Evolutionary conservation across 192 early-diverging fungal genomes (phyloP).

Genomic region (Entomortierella chlamydospora): DNA sequence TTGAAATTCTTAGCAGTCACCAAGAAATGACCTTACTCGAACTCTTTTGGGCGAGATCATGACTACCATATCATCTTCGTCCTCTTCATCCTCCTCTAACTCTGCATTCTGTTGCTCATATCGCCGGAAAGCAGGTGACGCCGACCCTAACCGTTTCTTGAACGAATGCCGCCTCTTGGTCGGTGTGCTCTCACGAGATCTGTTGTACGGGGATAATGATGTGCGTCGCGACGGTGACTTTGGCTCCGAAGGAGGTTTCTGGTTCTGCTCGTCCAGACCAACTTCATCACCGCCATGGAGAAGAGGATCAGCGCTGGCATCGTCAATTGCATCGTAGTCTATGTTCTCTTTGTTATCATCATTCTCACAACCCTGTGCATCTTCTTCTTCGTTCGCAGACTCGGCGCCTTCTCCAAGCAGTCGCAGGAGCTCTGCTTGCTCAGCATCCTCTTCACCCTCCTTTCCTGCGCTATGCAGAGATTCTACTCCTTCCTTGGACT

Average conservation of each 20-base stretch:
- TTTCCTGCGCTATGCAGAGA: not conserved
- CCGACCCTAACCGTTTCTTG: constrained; percentile 24
- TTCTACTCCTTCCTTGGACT: not conserved
- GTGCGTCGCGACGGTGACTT: not conserved
- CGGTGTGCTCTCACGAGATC: constrained; percentile 1
- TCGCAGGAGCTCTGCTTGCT: constrained; percentile 25
- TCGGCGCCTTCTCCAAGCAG: constrained; percentile 18
- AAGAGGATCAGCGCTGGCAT: not conserved
- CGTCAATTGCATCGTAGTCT: not conserved
- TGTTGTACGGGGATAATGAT: constrained; percentile 1
- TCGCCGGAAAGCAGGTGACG: constrained; percentile 29
- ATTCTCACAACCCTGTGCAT: not conserved
- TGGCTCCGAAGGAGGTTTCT: not conserved
- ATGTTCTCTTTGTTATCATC: not conserved
- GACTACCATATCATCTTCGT: constrained; percentile 25
- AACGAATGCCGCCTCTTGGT: constrained; percentile 23
- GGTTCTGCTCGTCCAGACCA: not conserved
- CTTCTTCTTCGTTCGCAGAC: constrained; percentile 1
- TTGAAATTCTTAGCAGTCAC: constrained; percentile 19
- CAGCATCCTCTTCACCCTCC: constrained; percentile 8
- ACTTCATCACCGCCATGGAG: not conserved
- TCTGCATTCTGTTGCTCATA: constrained; percentile 22
- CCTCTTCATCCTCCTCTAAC: constrained; percentile 16
- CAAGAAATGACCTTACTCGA: not conserved
- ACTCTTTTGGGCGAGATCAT: constrained; percentile 42